Evolutionary conservation across 2,329 filamentous ascomycete species (phyloP).

Genomic region (Simplicillium aogashimaense): DNA sequence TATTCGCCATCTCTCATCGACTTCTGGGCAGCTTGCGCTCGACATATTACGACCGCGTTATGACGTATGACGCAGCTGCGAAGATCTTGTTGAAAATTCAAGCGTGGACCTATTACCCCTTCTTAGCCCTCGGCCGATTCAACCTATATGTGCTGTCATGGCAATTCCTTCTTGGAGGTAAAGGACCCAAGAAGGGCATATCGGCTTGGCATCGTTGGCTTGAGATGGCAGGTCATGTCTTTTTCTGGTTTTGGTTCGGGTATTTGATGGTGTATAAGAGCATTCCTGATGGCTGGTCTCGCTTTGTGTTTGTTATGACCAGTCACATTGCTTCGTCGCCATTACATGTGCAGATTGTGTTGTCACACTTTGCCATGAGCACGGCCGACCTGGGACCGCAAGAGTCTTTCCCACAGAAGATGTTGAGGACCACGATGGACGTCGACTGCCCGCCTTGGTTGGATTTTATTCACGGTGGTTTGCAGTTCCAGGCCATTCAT

Average conservation of each 20-base stretch:
- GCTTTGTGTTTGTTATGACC: conserved; percentile 66
- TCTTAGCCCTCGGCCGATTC: conserved; percentile 74
- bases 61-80: conserved; percentile 68
- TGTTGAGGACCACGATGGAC: conserved; percentile 90
- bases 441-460: conserved; percentile 82
- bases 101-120: conserved; percentile 72
- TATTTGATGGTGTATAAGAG: conserved; percentile 68
- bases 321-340: conserved; percentile 75
- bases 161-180: conserved; percentile 61
- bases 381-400: conserved; percentile 74
- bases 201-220: conserved; percentile 78
- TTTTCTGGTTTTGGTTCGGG: conserved; percentile 84
- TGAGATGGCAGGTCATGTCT: conserved; percentile 64
- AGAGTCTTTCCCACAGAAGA: conserved; percentile 83
- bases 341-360: conserved; percentile 80
- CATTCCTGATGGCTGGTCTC: conserved; percentile 58
- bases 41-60: conserved; percentile 73
- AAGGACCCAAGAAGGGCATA: conserved; percentile 63
- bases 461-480: conserved; percentile 78
- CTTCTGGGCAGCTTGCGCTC: conserved; percentile 65
- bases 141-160: conserved; percentile 79
- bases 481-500: conserved; percentile 86
- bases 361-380: conserved; percentile 91
- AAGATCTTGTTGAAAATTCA: conserved; percentile 64
- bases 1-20: conserved; percentile 79